phyloP scores from a whole-genome alignment of 164 flowering plant species.

The Tetrastigma voinierianum region DNA sequence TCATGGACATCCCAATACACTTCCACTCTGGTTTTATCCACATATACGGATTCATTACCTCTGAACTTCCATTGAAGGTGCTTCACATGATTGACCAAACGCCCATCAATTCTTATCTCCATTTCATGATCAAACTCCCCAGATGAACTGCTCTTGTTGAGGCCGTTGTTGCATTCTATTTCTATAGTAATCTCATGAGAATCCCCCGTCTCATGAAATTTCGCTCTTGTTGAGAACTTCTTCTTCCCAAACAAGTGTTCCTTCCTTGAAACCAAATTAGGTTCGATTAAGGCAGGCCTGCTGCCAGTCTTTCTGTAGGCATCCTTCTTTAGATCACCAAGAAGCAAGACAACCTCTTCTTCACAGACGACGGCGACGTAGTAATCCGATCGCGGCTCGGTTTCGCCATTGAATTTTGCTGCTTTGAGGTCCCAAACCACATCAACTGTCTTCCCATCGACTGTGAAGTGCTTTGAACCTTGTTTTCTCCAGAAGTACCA shows the following conservation, averaged over 20 bases:
- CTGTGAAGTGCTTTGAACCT: slow-evolving; percentile 45
- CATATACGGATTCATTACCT: slow-evolving; percentile 46
- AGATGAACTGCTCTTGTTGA: not conserved
- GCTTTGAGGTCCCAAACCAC: slow-evolving; percentile 57
- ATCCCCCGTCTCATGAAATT: slow-evolving; percentile 38
- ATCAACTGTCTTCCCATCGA: slow-evolving; percentile 33
- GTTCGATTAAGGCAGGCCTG: slow-evolving; percentile 50
- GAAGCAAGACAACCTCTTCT: slow-evolving; percentile 45
- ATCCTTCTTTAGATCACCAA: slow-evolving; percentile 58
- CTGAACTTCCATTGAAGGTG: slow-evolving; percentile 79
- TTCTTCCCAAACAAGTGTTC: slow-evolving; percentile 63
- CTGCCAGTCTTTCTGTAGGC: slow-evolving; percentile 49
- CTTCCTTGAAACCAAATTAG: slow-evolving; percentile 44
- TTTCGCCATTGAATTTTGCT: slow-evolving; percentile 54
- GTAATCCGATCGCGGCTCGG: slow-evolving; percentile 52
- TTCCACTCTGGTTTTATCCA: slow-evolving; percentile 37
- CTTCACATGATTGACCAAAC: slow-evolving; percentile 36
- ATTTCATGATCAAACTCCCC: slow-evolving; percentile 39
- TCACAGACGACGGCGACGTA: slow-evolving; percentile 59
- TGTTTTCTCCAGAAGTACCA: slow-evolving; percentile 70
- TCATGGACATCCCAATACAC: slow-evolving; percentile 73
- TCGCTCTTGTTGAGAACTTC: slow-evolving; percentile 40
- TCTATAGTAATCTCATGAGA: slow-evolving; percentile 43
- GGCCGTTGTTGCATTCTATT: slow-evolving; percentile 32
- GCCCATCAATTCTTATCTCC: slow-evolving; percentile 58